Evolutionary conservation across 192 early-diverging fungal species (phyloP).

Genomic region (Coemansia sp.): DNA sequence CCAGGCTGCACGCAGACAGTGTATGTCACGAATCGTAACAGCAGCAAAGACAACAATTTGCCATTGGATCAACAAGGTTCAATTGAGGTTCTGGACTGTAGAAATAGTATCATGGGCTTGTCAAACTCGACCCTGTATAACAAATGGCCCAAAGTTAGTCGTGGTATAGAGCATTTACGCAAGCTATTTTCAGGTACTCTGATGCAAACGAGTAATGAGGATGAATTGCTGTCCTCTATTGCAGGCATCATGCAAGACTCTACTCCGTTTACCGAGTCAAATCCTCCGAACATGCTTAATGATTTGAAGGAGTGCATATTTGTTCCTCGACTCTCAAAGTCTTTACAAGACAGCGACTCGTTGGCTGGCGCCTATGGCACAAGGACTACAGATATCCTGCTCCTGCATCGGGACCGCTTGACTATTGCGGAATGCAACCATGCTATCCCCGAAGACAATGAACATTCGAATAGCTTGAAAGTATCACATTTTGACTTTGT

Average conservation of each 20-base stretch:
- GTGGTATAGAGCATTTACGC: slow-evolving; percentile 12
- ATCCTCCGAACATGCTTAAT: slow-evolving; percentile 13
- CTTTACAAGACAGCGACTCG: background rate
- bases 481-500: background rate
- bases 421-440: slow-evolving; percentile 28
- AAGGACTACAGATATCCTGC: slow-evolving; percentile 34
- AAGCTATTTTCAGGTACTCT: background rate
- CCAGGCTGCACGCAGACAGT: background rate
- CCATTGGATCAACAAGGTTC: background rate
- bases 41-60: background rate
- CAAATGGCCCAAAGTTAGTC: slow-evolving; percentile 42
- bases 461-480: background rate
- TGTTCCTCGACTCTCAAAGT: slow-evolving; percentile 22
- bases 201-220: background rate
- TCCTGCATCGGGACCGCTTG: slow-evolving; percentile 21
- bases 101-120: slow-evolving; percentile 15
- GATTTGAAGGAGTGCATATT: slow-evolving; percentile 40
- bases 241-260: slow-evolving; percentile 18
- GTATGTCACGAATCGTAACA: slow-evolving; percentile 35
- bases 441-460: background rate
- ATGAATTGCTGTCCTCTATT: slow-evolving; percentile 5
- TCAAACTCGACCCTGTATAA: slow-evolving; percentile 41
- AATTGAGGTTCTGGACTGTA: background rate
- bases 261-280: background rate
- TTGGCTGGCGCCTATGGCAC: slow-evolving; percentile 25